A percentile compares a stretch with the other conserved stretches of the same genome.
These are phyloP conservation scores for Scytalidium lignicola DNA, from an alignment of 2,329 filamentous ascomycete genomes.

Conservation along the genomic window DNA sequence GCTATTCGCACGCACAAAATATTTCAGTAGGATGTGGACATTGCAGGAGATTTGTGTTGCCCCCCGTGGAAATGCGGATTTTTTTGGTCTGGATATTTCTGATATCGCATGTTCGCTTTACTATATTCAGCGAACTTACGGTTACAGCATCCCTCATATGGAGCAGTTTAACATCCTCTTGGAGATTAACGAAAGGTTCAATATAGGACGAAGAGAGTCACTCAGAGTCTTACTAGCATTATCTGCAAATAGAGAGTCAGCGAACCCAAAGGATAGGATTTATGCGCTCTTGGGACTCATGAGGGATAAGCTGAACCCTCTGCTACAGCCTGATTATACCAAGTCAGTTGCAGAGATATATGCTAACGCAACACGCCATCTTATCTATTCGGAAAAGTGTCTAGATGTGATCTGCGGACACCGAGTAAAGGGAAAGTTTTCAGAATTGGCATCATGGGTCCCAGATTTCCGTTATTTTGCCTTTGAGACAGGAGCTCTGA, in stretches of 20 bases:
- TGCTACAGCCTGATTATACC: conserved; percentile 9
- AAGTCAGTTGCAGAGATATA: conserved; percentile 13
- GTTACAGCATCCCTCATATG: not conserved
- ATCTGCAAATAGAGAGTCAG: conserved; percentile 3
- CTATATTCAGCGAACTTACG: not conserved
- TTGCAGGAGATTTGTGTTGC: not conserved
- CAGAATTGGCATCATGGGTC: conserved; percentile 3
- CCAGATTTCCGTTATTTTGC: conserved; percentile 1
- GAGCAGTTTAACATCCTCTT: not conserved
- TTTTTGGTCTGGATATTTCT: not conserved
- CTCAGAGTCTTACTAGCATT: not conserved
- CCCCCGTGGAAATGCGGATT: not conserved
- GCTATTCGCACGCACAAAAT: not conserved
- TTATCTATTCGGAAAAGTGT: conserved; percentile 2
- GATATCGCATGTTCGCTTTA: not conserved
- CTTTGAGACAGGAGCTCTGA: conserved; percentile 1
- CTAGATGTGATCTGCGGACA: conserved; percentile 4
- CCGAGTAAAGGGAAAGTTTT: conserved; percentile 1
- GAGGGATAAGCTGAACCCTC: conserved; percentile 6
- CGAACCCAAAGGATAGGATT: conserved; percentile 11
- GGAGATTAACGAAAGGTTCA: not conserved
- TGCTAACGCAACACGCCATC: conserved; percentile 5
- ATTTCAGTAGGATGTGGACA: not conserved
- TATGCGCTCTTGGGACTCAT: conserved; percentile 13
- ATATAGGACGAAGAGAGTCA: not conserved